phyloP scores from a whole-genome alignment of 306 rosid species.

The Cucurbita maxima region DNA sequence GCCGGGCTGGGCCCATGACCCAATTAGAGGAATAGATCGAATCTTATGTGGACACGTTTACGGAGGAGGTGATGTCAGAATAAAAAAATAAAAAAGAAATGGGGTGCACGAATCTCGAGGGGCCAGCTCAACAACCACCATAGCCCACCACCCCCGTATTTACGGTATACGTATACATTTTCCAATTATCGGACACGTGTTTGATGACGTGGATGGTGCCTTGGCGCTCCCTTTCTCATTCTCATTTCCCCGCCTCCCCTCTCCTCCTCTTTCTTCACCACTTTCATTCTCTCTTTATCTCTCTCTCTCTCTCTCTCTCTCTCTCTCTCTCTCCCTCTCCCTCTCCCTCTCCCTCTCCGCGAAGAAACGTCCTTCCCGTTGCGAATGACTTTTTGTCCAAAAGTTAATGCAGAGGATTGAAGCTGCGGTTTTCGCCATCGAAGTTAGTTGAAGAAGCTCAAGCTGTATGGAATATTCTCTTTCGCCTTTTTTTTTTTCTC shows the following conservation, averaged over 20 bases:
- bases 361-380: slow-evolving; percentile 14
- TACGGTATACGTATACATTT: slow-evolving; percentile 34
- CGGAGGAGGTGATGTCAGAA: slow-evolving; percentile 22
- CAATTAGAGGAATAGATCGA: slow-evolving; percentile 37
- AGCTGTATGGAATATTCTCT: background rate
- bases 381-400: slow-evolving; percentile 9
- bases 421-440: background rate
- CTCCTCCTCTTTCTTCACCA: slow-evolving; percentile 2
- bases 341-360: too few relatives aligned
- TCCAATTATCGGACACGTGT: slow-evolving; percentile 56
- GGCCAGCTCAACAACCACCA: slow-evolving; percentile 75
- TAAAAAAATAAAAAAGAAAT: slow-evolving; percentile 17
- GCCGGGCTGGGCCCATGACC: slow-evolving; percentile 3
- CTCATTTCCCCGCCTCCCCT: slow-evolving; percentile 12
- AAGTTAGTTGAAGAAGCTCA: background rate
- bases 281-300: slow-evolving; percentile 13
- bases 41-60: slow-evolving; percentile 31
- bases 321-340: too few relatives aligned
- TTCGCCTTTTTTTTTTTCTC: background rate
- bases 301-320: background rate
- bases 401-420: slow-evolving; percentile 32
- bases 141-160: slow-evolving; percentile 30
- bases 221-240: slow-evolving; percentile 28
- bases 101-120: slow-evolving; percentile 38
- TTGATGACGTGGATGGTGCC: slow-evolving; percentile 57